Evolutionary conservation across 2,329 filamentous ascomycete genomes (phyloP).

Genomic region (Tothia fuscella): DNA sequence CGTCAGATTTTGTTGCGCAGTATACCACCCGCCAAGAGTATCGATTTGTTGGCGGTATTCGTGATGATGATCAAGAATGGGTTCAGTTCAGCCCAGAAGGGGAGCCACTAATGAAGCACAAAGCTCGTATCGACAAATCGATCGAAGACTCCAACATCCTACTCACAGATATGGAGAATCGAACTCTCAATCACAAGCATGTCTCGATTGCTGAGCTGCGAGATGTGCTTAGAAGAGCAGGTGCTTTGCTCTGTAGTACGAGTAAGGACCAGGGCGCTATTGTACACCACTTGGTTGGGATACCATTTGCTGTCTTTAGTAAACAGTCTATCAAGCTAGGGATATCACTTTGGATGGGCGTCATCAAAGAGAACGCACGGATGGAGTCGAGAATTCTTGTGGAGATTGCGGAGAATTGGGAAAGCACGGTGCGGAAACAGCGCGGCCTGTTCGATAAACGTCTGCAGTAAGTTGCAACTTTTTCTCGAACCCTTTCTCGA

Average conservation of each 20-base stretch:
- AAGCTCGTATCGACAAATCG: slow-evolving; percentile 27
- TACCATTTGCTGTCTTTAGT: slow-evolving; percentile 86
- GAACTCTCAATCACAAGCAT: slow-evolving; percentile 54
- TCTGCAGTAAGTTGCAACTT: too few relatives aligned
- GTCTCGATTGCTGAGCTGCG: slow-evolving; percentile 65
- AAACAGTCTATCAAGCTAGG: slow-evolving; percentile 94
- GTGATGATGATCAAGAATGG: slow-evolving; percentile 56
- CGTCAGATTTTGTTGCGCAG: slow-evolving; percentile 91
- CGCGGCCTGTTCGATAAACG: slow-evolving; percentile 64
- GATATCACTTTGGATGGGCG: slow-evolving; percentile 89
- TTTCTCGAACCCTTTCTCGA: too few relatives aligned
- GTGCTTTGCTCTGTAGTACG: slow-evolving; percentile 71
- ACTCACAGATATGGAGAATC: slow-evolving; percentile 60
- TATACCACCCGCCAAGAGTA: slow-evolving; percentile 97
- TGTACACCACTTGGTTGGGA: slow-evolving; percentile 76
- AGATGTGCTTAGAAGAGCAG: slow-evolving; percentile 71
- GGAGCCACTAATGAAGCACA: slow-evolving; percentile 12
- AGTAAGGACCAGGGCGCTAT: slow-evolving; percentile 65
- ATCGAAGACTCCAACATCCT: slow-evolving; percentile 41
- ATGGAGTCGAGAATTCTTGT: slow-evolving; percentile 77
- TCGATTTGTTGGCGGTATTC: slow-evolving; percentile 66
- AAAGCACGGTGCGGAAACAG: slow-evolving; percentile 63
- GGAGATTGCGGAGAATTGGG: slow-evolving; percentile 86
- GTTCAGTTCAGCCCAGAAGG: slow-evolving; percentile 37
- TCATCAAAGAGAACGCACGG: slow-evolving; percentile 88